Conservation (phyloP, 805 yeast genomes). For the Yarrowia sp. region DNA sequence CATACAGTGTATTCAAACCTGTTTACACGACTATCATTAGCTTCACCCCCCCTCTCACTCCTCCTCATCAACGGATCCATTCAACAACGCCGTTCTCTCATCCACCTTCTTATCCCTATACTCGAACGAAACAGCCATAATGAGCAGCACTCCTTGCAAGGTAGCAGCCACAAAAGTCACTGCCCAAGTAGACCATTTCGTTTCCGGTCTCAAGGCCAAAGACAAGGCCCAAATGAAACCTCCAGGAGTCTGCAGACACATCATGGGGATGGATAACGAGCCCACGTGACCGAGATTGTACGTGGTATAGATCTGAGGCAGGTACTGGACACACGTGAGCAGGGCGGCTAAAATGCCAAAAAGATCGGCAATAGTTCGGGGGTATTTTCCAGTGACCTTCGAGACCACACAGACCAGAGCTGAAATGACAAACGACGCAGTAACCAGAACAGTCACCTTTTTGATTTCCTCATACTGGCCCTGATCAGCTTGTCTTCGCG, state of each 20-base stretch:
- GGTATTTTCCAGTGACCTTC: constrained; percentile 39
- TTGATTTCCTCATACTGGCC: constrained; percentile 42
- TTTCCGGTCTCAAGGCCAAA: constrained; percentile 71
- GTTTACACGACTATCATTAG: not conserved
- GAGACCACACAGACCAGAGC: constrained; percentile 42
- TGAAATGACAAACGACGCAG: constrained; percentile 47
- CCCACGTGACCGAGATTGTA: constrained; percentile 76
- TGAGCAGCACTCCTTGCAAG: constrained; percentile 66
- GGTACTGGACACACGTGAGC: constrained; percentile 71
- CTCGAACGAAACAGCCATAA: constrained; percentile 56
- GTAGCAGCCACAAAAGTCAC: constrained; percentile 76
- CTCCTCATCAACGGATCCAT: not conserved
- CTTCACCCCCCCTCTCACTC: not conserved
- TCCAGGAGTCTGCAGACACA: constrained; percentile 89
- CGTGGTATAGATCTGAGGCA: constrained; percentile 82
- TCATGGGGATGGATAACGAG: constrained; percentile 77
- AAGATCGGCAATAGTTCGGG: constrained; percentile 57
- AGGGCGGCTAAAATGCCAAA: constrained; percentile 71
- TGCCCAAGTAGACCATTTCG: constrained; percentile 87
- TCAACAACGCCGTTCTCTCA: constrained; percentile 11
- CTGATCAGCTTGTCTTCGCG: constrained; percentile 49
- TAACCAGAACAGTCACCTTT: constrained; percentile 40
- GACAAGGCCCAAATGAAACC: constrained; percentile 82
- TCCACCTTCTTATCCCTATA: constrained; percentile 17
- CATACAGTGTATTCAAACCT: too few species aligned